Conservation (phyloP, 2,329 filamentous ascomycete genomes). For the Elsinoe necatrix region DNA sequence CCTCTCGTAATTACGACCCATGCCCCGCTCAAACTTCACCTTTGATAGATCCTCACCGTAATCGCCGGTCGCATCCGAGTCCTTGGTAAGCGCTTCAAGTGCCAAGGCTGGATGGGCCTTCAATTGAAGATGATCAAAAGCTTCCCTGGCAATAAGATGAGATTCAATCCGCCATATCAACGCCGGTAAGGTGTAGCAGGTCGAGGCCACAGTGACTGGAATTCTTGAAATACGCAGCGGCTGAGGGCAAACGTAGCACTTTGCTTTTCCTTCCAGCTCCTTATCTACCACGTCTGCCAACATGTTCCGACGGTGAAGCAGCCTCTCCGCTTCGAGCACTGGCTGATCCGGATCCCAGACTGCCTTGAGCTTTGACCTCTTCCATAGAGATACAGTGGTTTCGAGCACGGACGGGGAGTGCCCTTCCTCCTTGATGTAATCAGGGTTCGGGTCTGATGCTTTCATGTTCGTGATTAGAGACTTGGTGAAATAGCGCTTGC, state of each 20-base stretch:
- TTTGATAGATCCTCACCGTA: conserved; percentile 49
- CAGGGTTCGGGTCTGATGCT: conserved; percentile 57
- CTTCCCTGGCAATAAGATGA: conserved; percentile 70
- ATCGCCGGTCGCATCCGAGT: conserved; percentile 76
- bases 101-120: conserved; percentile 59
- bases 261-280: conserved; percentile 41
- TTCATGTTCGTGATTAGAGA: conserved; percentile 45
- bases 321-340: conserved; percentile 66
- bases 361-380: conserved; percentile 45
- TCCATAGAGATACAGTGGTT: conserved; percentile 71
- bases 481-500: conserved; percentile 49
- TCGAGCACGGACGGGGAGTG: conserved; percentile 54
- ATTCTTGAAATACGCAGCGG: conserved; percentile 72
- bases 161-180: conserved; percentile 79
- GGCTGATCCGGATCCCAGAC: conserved; percentile 63
- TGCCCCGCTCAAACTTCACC: conserved; percentile 69
- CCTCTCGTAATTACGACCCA: conserved; percentile 92
- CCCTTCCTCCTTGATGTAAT: conserved; percentile 37
- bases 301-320: conserved; percentile 73
- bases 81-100: conserved; percentile 85
- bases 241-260: conserved; percentile 61
- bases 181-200: conserved; percentile 69
- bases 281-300: conserved; percentile 58
- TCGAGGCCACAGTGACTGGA: conserved; percentile 58
- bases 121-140: conserved; percentile 57